Evolutionary conservation across 805 yeast genomes (phyloP).

Genomic region (Yarrowia sp.): DNA sequence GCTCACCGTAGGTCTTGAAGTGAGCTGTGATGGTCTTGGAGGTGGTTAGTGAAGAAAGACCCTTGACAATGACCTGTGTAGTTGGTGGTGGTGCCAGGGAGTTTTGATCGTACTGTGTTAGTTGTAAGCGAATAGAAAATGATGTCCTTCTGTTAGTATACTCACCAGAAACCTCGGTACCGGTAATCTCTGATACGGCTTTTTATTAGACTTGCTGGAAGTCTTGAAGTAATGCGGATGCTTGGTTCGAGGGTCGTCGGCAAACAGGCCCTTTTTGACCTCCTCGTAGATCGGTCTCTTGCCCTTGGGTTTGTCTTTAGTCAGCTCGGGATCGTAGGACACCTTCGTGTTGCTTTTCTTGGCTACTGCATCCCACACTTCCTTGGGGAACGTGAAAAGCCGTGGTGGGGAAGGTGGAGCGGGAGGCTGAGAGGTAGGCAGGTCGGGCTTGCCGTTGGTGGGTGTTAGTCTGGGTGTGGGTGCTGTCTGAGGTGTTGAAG

Average conservation of each 20-base stretch:
- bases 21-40: conserved; percentile 40
- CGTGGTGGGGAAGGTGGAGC: conserved; percentile 30
- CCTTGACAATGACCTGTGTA: conserved; percentile 72
- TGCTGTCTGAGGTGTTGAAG: conserved; percentile 14
- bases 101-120: conserved; percentile 62
- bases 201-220: conserved; percentile 43
- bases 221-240: conserved; percentile 42
- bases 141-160: background rate
- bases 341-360: conserved; percentile 48
- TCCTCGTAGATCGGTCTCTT: conserved; percentile 48
- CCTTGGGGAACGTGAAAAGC: conserved; percentile 8
- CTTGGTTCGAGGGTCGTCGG: conserved; percentile 21
- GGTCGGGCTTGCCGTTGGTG: conserved; percentile 29
- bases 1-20: conserved; percentile 67
- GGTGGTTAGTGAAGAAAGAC: conserved; percentile 55
- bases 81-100: conserved; percentile 80
- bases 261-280: conserved; percentile 40
- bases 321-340: conserved; percentile 60
- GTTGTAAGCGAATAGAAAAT: background rate
- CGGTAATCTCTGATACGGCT: conserved; percentile 42
- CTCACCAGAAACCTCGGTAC: conserved; percentile 50
- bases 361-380: conserved; percentile 21
- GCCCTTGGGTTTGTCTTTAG: conserved; percentile 55
- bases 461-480: conserved; percentile 33
- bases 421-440: conserved; percentile 20